Percentiles rank a stretch among this genome's conserved stretches.
Evolutionary conservation across 345 rosid species (phyloP).

Genomic region (Salix caprea): DNA sequence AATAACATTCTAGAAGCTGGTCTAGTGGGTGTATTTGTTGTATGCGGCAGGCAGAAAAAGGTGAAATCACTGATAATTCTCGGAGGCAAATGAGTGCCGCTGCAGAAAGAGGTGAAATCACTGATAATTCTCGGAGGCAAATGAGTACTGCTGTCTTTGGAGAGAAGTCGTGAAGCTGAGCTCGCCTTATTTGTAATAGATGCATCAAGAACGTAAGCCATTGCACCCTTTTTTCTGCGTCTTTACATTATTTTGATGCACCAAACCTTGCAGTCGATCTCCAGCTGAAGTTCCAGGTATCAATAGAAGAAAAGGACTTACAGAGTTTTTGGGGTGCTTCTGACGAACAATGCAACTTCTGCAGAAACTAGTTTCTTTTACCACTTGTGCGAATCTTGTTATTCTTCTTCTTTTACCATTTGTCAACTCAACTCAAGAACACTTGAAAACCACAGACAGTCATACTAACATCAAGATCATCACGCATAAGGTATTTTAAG

Average conservation of each 20-base stretch:
- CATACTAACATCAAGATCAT: conserved; percentile 1
- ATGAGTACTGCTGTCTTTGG: neutral
- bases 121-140: neutral
- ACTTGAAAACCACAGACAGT: conserved; percentile 1
- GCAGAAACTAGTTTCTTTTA: conserved; percentile 21
- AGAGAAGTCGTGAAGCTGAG: neutral
- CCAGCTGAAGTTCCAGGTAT: neutral
- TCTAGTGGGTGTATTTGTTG: neutral
- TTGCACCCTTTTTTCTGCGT: neutral
- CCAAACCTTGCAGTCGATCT: neutral
- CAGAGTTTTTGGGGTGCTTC: neutral
- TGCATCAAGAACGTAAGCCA: neutral
- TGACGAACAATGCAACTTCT: conserved; percentile 28
- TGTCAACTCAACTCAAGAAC: conserved; percentile 23
- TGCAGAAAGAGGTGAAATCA: neutral
- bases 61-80: neutral
- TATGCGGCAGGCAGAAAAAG: neutral
- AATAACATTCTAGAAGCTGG: neutral
- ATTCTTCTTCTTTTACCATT: conserved; percentile 25
- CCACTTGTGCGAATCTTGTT: conserved; percentile 10
- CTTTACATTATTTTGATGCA: neutral
- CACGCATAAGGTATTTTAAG: conserved; percentile 24
- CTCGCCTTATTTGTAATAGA: neutral
- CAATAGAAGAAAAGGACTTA: neutral
- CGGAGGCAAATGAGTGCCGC: neutral